phyloP scores from a whole-genome alignment of 2,329 filamentous ascomycete species.

The Cercospora citrullina region DNA sequence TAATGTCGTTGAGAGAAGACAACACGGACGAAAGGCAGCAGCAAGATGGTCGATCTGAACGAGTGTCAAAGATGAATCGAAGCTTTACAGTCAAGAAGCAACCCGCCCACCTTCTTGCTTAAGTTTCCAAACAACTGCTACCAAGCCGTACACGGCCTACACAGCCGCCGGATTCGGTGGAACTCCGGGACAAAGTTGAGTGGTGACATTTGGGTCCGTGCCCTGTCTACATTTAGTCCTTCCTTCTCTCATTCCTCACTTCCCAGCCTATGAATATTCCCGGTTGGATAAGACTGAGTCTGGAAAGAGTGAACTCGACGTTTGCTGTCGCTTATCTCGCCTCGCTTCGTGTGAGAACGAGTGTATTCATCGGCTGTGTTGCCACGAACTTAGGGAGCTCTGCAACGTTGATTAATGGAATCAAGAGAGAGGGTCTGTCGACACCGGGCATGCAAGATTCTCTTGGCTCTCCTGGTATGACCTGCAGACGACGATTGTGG shows the following conservation, averaged over 20 bases:
- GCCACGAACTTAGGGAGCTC: too few relatives aligned
- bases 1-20: not conserved
- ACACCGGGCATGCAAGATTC: not conserved
- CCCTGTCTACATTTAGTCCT: not conserved
- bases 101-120: not conserved
- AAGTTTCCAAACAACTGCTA: not conserved
- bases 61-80: not conserved
- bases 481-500: not conserved
- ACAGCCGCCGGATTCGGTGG: constrained; percentile 2
- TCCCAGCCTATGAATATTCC: not conserved
- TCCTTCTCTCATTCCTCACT: not conserved
- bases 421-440: not conserved
- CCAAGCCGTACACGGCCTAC: not conserved
- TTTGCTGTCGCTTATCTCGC: not conserved
- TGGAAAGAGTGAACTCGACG: not conserved
- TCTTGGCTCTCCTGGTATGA: not conserved
- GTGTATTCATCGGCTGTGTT: not conserved
- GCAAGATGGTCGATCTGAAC: not conserved
- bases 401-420: too few relatives aligned
- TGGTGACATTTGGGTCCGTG: not conserved
- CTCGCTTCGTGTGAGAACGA: not conserved
- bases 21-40: not conserved
- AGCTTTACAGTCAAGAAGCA: not conserved
- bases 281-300: not conserved
- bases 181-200: not conserved